A percentile compares a stretch with the other conserved stretches of the same genome.
Conservation (phyloP, 2,329 filamentous ascomycete species). For the Fusarium xylarioides region DNA sequence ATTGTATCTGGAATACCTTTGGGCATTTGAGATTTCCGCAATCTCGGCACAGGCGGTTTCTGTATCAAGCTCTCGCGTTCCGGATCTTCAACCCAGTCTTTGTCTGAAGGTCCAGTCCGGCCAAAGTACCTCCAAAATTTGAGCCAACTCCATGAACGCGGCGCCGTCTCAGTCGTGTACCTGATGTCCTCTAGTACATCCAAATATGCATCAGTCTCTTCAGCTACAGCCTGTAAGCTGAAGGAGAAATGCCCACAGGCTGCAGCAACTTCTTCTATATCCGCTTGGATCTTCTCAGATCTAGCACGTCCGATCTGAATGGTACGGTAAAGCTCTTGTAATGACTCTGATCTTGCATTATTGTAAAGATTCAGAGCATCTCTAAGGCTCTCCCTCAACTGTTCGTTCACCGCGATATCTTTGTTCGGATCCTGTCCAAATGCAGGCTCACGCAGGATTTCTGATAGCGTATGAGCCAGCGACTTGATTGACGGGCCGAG, state of each 20-base stretch:
- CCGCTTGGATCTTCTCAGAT: slow-evolving; percentile 81
- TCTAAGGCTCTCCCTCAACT: slow-evolving; percentile 80
- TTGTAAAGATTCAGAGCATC: slow-evolving; percentile 86
- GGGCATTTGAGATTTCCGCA: slow-evolving; percentile 64
- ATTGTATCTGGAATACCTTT: slow-evolving; percentile 65
- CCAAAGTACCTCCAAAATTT: slow-evolving; percentile 71
- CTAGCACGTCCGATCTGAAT: slow-evolving; percentile 76
- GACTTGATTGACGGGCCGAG: slow-evolving; percentile 97
- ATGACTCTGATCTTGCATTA: slow-evolving; percentile 75
- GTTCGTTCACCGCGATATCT: slow-evolving; percentile 77
- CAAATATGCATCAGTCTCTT: slow-evolving; percentile 86
- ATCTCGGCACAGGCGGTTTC: slow-evolving; percentile 53
- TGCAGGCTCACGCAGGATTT: slow-evolving; percentile 87
- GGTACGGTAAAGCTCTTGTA: slow-evolving; percentile 81
- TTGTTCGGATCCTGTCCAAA: slow-evolving; percentile 76
- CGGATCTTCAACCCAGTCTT: slow-evolving; percentile 46
- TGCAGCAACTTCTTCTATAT: slow-evolving; percentile 97
- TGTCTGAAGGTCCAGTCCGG: slow-evolving; percentile 5
- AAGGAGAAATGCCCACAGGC: slow-evolving; percentile 97
- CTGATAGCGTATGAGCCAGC: slow-evolving; percentile 87
- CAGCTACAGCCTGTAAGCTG: slow-evolving; percentile 87
- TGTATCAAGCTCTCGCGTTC: slow-evolving; percentile 55
- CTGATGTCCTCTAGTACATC: slow-evolving; percentile 88
- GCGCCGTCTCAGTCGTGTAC: slow-evolving; percentile 69
- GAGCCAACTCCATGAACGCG: slow-evolving; percentile 83